Percentiles rank a stretch among this genome's conserved stretches.
Evolutionary conservation across 2,329 filamentous ascomycete genomes (phyloP).

Genomic region (Trichoderma arundinaceum): DNA sequence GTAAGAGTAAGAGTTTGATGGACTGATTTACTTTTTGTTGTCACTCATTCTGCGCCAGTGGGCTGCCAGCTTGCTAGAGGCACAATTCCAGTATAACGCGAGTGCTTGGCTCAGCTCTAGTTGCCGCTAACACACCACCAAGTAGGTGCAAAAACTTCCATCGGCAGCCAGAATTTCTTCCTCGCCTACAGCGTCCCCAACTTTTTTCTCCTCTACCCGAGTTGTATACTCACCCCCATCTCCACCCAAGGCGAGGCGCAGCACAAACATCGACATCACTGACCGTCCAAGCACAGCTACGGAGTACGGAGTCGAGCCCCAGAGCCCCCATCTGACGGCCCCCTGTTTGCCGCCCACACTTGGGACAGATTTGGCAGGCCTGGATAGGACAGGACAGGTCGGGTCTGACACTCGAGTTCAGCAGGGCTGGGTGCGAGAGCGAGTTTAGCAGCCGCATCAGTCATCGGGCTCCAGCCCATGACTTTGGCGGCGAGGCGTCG

Average conservation of each 20-base stretch:
- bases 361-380: slow-evolving; percentile 2
- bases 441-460: neutral
- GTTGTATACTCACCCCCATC: slow-evolving; percentile 10
- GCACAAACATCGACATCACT: slow-evolving; percentile 15
- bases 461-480: slow-evolving; percentile 11
- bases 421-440: slow-evolving; percentile 5
- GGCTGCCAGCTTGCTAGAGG: no score
- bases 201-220: neutral
- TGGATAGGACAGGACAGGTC: slow-evolving; percentile 16
- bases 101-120: no score
- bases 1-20: no score
- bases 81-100: no score
- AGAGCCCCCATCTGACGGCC: slow-evolving; percentile 11
- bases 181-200: no score
- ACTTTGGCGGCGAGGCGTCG: neutral
- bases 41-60: no score
- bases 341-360: slow-evolving; percentile 24
- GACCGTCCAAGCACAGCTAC: slow-evolving; percentile 2
- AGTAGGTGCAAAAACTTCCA: no score
- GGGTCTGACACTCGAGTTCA: slow-evolving; percentile 15
- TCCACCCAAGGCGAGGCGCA: slow-evolving; percentile 29
- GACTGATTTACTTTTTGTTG: no score
- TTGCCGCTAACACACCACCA: no score
- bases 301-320: neutral
- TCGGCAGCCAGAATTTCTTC: no score